Evolutionary conservation across 495 filamentous ascomycete species (phyloP).

Genomic region (Pyronema omphalodes): DNA sequence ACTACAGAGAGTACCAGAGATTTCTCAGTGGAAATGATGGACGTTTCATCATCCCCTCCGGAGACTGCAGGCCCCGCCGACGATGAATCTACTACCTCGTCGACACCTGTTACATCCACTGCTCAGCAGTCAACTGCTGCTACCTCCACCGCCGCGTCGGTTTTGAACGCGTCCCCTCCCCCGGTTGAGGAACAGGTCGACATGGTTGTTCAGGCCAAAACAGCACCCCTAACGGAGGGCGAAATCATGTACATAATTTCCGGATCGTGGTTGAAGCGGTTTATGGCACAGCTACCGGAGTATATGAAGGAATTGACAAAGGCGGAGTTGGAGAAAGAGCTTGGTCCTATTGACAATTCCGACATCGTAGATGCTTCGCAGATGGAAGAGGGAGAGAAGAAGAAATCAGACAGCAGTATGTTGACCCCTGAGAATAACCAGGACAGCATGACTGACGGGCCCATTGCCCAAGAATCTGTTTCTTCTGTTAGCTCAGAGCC

Average conservation of each 20-base stretch:
- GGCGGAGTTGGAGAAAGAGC: constrained; percentile 46
- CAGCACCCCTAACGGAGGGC: constrained; percentile 40
- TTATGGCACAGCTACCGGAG: constrained; percentile 40
- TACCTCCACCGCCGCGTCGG: constrained; percentile 9
- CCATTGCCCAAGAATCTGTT: constrained; percentile 30
- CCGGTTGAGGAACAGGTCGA: constrained; percentile 63
- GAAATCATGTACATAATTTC: constrained; percentile 66
- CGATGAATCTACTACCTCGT: neutral
- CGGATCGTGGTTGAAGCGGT: constrained; percentile 54
- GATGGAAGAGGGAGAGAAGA: constrained; percentile 5
- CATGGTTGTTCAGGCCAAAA: constrained; percentile 39
- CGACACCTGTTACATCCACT: constrained; percentile 2
- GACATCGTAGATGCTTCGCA: constrained; percentile 33
- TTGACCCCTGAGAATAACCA: neutral
- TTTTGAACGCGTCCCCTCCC: constrained; percentile 26
- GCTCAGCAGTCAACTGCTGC: constrained; percentile 8
- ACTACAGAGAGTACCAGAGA: constrained; percentile 12
- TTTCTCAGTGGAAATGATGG: constrained; percentile 25
- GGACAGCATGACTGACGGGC: neutral
- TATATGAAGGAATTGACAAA: constrained; percentile 30
- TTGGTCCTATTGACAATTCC: constrained; percentile 78
- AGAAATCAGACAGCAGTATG: neutral
- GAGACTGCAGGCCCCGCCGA: neutral
- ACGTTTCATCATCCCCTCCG: neutral
- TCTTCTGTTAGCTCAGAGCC: constrained; percentile 14